A percentile compares a stretch with the other conserved stretches of the same genome.
phyloP scores from a whole-genome alignment of 495 filamentous ascomycete genomes.

The Extremus antarcticus region DNA sequence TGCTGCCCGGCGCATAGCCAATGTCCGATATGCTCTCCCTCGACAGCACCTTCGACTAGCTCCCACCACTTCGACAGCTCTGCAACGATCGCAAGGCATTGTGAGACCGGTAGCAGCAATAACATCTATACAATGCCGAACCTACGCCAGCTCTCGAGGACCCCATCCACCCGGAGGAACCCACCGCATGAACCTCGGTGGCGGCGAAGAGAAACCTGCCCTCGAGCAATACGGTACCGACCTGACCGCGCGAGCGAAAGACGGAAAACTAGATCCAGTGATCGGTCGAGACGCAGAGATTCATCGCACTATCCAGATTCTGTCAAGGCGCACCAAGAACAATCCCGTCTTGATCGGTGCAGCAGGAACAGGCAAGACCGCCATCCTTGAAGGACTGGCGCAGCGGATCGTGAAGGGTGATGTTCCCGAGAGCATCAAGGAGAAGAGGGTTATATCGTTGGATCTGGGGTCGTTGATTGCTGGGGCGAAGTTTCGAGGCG shows the following conservation, averaged over 20 bases:
- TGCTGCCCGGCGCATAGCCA: constrained; percentile 17
- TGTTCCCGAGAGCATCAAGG: constrained; percentile 93
- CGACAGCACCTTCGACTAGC: background rate
- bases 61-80: background rate
- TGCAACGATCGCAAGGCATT: background rate
- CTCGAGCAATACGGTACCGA: constrained; percentile 87
- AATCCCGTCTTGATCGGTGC: constrained; percentile 90
- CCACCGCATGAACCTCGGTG: constrained; percentile 82
- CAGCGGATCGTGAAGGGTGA: constrained; percentile 84
- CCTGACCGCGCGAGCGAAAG: constrained; percentile 72
- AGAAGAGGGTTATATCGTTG: constrained; percentile 76
- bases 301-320: constrained; percentile 83
- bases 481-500: constrained; percentile 87
- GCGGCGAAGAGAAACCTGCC: constrained; percentile 64
- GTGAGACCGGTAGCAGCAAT: background rate
- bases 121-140: constrained; percentile 29
- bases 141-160: constrained; percentile 59
- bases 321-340: constrained; percentile 91
- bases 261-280: constrained; percentile 88
- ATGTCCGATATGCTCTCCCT: constrained; percentile 11
- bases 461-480: constrained; percentile 90
- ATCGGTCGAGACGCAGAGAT: constrained; percentile 89
- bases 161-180: constrained; percentile 85
- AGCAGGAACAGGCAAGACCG: constrained; percentile 92
- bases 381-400: constrained; percentile 84